A percentile compares a stretch with the other conserved stretches of the same genome.
These are phyloP conservation scores for Verticillium dahliae DNA, from an alignment of 2,329 filamentous ascomycete species.

Conservation along the genomic window DNA sequence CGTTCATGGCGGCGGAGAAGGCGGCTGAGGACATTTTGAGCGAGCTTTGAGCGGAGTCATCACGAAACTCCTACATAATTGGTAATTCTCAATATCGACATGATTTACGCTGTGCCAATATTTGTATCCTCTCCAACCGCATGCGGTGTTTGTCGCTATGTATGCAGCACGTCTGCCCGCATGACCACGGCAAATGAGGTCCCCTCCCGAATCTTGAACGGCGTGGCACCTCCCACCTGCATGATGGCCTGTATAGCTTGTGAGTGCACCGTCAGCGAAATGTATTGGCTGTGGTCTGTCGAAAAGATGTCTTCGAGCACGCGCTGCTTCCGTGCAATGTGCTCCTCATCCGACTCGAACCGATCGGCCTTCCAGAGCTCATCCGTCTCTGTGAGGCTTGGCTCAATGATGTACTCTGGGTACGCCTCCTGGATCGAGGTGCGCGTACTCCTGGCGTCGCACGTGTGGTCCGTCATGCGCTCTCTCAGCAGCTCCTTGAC, in stretches of 20 bases:
- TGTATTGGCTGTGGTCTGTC: constrained; percentile 26
- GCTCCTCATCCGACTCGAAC: constrained; percentile 42
- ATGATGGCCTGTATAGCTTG: constrained; percentile 36
- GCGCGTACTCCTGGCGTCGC: constrained; percentile 46
- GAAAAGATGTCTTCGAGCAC: constrained; percentile 41
- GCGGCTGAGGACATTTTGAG: constrained; percentile 23
- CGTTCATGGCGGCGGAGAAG: constrained; percentile 24
- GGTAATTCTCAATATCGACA: background rate
- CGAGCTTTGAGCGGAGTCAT: background rate
- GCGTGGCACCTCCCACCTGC: constrained; percentile 32
- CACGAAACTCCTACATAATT: background rate
- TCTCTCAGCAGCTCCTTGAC: constrained; percentile 56
- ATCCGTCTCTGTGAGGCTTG: constrained; percentile 48
- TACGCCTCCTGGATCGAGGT: constrained; percentile 42
- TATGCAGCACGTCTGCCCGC: constrained; percentile 23
- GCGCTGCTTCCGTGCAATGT: constrained; percentile 33
- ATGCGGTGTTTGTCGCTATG: too few relatives aligned
- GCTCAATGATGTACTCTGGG: constrained; percentile 44
- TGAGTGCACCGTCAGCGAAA: constrained; percentile 46
- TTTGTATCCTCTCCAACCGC: too few relatives aligned
- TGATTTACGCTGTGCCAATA: background rate
- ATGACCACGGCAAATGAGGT: constrained; percentile 50
- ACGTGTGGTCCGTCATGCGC: constrained; percentile 54
- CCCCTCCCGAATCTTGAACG: constrained; percentile 41
- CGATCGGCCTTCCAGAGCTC: constrained; percentile 39